Percentiles rank a stretch among this genome's conserved stretches.
Evolutionary conservation across 108 stramenopile genomes (phyloP).

Genomic region (Nitzschia sp.): DNA sequence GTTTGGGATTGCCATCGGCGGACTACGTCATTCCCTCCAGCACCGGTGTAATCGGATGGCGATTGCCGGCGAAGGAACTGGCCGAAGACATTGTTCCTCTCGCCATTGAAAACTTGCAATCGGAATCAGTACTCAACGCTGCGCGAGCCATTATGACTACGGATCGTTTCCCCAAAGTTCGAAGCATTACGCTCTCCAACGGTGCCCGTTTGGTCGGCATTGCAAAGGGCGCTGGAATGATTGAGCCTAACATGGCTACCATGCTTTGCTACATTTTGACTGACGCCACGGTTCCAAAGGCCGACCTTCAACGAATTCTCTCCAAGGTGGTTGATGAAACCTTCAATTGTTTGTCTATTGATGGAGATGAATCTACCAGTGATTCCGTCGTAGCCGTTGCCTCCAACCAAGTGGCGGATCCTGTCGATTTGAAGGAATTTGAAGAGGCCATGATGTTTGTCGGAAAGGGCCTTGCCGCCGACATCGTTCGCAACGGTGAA

Average conservation of each 20-base stretch:
- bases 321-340: slow-evolving; percentile 65
- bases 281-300: slow-evolving; percentile 79
- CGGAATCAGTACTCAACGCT: slow-evolving; percentile 78
- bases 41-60: slow-evolving; percentile 99
- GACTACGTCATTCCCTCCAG: slow-evolving; percentile 82
- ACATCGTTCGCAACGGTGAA: slow-evolving; percentile 98
- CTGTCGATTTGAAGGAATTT: slow-evolving; percentile 72
- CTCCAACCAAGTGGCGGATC: slow-evolving; percentile 66
- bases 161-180: slow-evolving; percentile 83
- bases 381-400: slow-evolving; percentile 90
- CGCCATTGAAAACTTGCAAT: slow-evolving; percentile 72
- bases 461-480: slow-evolving; percentile 80
- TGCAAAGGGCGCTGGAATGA: slow-evolving; percentile 99
- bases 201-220: slow-evolving; percentile 82
- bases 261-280: slow-evolving; percentile 96
- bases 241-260: slow-evolving; percentile 97
- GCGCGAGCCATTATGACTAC: slow-evolving; percentile 90
- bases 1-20: slow-evolving; percentile 67
- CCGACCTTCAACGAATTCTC: slow-evolving; percentile 75
- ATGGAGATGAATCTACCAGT: slow-evolving; percentile 95
- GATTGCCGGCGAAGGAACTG: slow-evolving; percentile 87
- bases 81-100: slow-evolving; percentile 80
- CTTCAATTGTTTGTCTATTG: slow-evolving; percentile 95
- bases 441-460: slow-evolving; percentile 76
- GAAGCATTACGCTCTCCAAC: slow-evolving; percentile 78